Percentiles rank a stretch among this genome's conserved stretches.
Evolutionary conservation across 2,329 filamentous ascomycete species (phyloP).

Genomic region (Neoascochyta sp.): DNA sequence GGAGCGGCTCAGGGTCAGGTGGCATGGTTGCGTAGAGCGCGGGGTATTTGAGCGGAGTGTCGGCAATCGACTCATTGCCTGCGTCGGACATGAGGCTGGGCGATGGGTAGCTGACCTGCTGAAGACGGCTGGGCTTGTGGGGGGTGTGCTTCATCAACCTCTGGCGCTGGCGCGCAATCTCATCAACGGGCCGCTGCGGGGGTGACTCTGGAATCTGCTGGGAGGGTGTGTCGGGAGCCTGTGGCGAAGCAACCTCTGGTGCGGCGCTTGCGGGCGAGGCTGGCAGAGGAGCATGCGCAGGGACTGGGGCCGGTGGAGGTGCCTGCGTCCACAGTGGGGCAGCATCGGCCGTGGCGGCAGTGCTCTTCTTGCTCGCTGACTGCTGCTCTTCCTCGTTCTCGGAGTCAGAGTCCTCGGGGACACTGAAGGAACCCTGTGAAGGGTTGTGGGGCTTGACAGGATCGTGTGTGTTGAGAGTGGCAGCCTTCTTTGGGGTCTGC

Average conservation of each 20-base stretch:
- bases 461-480: background rate
- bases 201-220: conserved; percentile 13
- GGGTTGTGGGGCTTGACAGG: conserved; percentile 8
- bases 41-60: conserved; percentile 13
- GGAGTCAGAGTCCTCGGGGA: conserved; percentile 21
- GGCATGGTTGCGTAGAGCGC: conserved; percentile 21
- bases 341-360: conserved; percentile 13
- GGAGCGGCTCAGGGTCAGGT: conserved; percentile 12
- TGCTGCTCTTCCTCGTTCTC: conserved; percentile 11
- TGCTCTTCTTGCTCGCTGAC: conserved; percentile 10
- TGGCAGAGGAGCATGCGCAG: conserved; percentile 36
- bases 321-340: conserved; percentile 28
- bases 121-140: conserved; percentile 32
- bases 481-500: conserved; percentile 8
- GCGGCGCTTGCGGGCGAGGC: conserved; percentile 35
- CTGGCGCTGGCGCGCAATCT: conserved; percentile 28
- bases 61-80: conserved; percentile 18
- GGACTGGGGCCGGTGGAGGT: conserved; percentile 25
- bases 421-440: conserved; percentile 17
- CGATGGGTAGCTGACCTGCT: conserved; percentile 31
- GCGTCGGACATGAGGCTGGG: conserved; percentile 28
- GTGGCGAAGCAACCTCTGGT: conserved; percentile 14
- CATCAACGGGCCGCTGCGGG: conserved; percentile 9
- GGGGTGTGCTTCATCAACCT: conserved; percentile 34
- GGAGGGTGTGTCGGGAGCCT: conserved; percentile 5